These are phyloP conservation scores for Zygoascus biomembranicola DNA, from an alignment of 805 yeast species.

Conservation along the genomic window DNA sequence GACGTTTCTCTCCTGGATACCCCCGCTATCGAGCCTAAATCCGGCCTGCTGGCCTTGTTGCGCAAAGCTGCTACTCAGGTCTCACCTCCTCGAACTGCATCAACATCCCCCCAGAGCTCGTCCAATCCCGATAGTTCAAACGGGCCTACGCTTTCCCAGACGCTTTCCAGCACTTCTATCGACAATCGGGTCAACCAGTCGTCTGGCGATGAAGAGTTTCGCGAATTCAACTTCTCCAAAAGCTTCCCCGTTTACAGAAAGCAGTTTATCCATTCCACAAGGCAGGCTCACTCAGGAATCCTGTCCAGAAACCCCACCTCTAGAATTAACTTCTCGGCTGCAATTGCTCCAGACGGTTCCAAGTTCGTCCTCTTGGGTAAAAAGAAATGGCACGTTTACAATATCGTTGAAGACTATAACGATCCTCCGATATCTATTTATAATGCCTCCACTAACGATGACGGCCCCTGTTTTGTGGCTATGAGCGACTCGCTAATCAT, in stretches of 20 bases:
- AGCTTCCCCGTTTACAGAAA: constrained; percentile 79
- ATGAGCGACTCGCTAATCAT: constrained; percentile 53
- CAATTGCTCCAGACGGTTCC: constrained; percentile 56
- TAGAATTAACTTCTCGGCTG: constrained; percentile 42
- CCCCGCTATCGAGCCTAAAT: background rate
- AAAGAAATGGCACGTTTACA: constrained; percentile 65
- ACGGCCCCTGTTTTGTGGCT: constrained; percentile 14
- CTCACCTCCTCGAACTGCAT: background rate
- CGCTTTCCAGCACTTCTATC: background rate
- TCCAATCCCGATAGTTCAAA: background rate
- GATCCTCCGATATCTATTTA: constrained; percentile 46
- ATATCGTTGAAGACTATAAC: constrained; percentile 39
- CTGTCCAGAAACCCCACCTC: constrained; percentile 28
- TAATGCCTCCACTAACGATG: constrained; percentile 1
- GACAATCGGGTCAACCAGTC: background rate
- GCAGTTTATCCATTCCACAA: constrained; percentile 45
- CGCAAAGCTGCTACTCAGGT: constrained; percentile 1
- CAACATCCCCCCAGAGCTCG: background rate
- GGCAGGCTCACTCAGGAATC: constrained; percentile 33
- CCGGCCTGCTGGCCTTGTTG: constrained; percentile 4
- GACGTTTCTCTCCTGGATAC: constrained; percentile 1
- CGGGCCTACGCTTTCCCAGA: background rate
- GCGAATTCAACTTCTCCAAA: constrained; percentile 48
- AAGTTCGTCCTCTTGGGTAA: constrained; percentile 59
- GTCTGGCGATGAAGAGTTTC: constrained; percentile 10